phyloP scores from a whole-genome alignment of 148 eudicot species.

The Suaeda aralocaspica region DNA sequence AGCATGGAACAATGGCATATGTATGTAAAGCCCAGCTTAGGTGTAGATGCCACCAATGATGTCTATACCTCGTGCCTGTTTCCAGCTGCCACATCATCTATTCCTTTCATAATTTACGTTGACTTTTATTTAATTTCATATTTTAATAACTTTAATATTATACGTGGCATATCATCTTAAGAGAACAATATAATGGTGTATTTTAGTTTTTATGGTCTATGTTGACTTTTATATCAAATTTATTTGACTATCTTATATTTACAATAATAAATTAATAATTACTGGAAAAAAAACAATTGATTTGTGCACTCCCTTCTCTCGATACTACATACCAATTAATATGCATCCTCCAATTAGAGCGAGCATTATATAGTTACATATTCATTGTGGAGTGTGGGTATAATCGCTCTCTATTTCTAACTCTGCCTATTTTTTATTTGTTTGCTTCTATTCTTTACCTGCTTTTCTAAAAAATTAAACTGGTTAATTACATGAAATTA shows the following conservation, averaged over 20 bases:
- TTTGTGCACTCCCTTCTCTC: too few species aligned
- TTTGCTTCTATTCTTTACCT: too few species aligned
- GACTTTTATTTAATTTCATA: not conserved
- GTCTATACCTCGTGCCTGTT: not conserved
- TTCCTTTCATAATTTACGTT: conserved; percentile 5
- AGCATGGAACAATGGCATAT: not conserved
- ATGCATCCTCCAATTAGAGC: too few species aligned
- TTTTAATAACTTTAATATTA: not conserved
- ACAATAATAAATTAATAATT: not conserved
- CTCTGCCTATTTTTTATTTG: too few species aligned
- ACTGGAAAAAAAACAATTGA: not conserved
- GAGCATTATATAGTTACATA: too few species aligned
- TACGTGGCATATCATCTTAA: too few species aligned
- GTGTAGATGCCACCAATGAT: conserved; percentile 16
- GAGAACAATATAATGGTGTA: too few species aligned
- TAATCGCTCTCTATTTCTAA: too few species aligned
- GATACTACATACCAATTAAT: too few species aligned
- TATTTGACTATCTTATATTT: not conserved
- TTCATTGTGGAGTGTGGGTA: too few species aligned
- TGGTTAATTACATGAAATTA: too few species aligned
- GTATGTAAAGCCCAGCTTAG: not conserved
- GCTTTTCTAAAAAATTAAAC: too few species aligned
- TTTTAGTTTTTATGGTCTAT: not conserved
- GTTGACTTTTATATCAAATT: not conserved
- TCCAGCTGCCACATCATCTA: conserved; percentile 20